Conservation (phyloP, 768 basidiomycete genomes). For the Phylloporus arenicola region DNA sequence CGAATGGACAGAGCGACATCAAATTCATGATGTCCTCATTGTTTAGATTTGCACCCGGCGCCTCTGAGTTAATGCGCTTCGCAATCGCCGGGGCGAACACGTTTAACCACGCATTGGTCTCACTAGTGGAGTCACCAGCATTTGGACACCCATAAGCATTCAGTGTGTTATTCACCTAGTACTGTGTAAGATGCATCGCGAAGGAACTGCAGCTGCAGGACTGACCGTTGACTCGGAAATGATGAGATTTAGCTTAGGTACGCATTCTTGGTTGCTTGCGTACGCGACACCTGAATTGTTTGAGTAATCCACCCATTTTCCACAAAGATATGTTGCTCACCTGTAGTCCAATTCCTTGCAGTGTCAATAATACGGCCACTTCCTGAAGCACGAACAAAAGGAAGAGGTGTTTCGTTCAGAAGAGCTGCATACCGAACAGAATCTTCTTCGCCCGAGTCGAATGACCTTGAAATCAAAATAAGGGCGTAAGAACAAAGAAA, state of each 20-base stretch:
- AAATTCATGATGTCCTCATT: constrained; percentile 50
- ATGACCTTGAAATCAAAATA: constrained; percentile 32
- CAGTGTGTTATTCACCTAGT: constrained; percentile 56
- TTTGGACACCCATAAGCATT: constrained; percentile 59
- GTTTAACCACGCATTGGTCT: constrained; percentile 46
- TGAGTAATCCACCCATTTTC: not conserved
- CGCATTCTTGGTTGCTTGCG: constrained; percentile 41
- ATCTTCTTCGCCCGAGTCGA: constrained; percentile 44
- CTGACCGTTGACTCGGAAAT: constrained; percentile 45
- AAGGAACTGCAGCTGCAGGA: not conserved
- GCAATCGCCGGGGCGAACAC: constrained; percentile 51
- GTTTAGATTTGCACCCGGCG: constrained; percentile 58
- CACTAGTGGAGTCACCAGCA: constrained; percentile 36
- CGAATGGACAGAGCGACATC: constrained; percentile 72
- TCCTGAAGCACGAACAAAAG: constrained; percentile 46
- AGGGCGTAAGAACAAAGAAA: not conserved
- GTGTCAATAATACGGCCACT: constrained; percentile 55
- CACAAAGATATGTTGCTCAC: constrained; percentile 26
- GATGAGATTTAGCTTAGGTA: constrained; percentile 1
- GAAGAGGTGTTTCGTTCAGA: constrained; percentile 38
- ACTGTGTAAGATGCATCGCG: not conserved
- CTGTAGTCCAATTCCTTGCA: constrained; percentile 62
- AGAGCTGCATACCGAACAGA: constrained; percentile 49
- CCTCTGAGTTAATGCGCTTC: constrained; percentile 49
- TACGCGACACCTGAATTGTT: constrained; percentile 35